These are phyloP conservation scores for Leishmania aethiopica DNA, from an alignment of 208 protist species.

Conservation along the genomic window DNA sequence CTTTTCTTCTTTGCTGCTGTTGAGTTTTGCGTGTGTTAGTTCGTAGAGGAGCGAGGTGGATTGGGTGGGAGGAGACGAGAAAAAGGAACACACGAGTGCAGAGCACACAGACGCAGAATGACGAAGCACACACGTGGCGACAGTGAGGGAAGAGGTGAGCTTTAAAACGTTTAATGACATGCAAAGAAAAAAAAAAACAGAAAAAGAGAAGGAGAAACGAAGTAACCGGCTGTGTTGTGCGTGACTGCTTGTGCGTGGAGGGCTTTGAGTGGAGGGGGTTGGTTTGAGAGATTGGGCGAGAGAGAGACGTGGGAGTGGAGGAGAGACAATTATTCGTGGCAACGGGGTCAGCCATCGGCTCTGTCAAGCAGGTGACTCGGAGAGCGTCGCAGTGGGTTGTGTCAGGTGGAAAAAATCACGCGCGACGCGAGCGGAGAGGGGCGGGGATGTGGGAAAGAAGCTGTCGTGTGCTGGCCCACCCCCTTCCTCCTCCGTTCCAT, in stretches of 20 bases:
- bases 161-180: not conserved
- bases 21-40: not conserved
- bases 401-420: not conserved
- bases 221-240: not conserved
- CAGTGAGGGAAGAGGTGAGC: not conserved
- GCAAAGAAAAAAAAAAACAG: not conserved
- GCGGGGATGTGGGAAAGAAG: not conserved
- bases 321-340: not conserved
- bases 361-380: not conserved
- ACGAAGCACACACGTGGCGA: not conserved
- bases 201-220: not conserved
- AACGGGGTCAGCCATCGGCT: not conserved
- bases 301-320: not conserved
- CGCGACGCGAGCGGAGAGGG: not conserved
- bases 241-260: not conserved
- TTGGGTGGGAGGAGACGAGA: not conserved
- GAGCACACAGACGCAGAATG: not conserved
- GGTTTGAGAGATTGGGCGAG: not conserved
- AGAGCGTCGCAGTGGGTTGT: not conserved
- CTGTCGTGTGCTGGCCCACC: not conserved
- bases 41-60: not conserved
- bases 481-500: not conserved
- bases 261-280: not conserved
- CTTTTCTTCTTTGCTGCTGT: not conserved
- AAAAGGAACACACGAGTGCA: not conserved